Conservation (phyloP, 257 asterid species). For the Solanum medicagineum region DNA sequence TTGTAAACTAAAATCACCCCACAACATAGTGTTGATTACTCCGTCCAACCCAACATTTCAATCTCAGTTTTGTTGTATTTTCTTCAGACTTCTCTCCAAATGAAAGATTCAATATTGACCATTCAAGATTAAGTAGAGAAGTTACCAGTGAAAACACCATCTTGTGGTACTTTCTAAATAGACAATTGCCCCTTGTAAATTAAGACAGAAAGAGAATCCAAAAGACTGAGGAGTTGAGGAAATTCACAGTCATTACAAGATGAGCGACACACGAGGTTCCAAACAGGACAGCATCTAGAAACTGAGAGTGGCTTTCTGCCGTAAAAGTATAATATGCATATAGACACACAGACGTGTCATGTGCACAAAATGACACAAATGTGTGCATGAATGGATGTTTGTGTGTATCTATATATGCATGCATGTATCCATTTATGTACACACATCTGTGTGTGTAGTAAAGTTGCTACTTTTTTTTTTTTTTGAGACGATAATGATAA, state of each 20-base stretch:
- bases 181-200: neutral
- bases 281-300: neutral
- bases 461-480: neutral
- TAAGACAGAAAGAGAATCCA: neutral
- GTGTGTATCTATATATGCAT: neutral
- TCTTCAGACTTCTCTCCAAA: neutral
- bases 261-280: neutral
- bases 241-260: neutral
- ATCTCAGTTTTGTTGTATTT: neutral
- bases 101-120: neutral
- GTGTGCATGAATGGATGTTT: neutral
- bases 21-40: neutral
- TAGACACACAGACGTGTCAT: neutral
- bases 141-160: too few species aligned
- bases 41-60: neutral
- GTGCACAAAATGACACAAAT: neutral
- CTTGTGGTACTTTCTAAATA: neutral
- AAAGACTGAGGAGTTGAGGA: neutral
- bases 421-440: neutral
- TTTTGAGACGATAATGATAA: neutral
- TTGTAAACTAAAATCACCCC: neutral
- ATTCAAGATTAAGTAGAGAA: neutral
- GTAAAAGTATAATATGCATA: neutral
- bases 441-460: neutral
- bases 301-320: neutral